These are phyloP conservation scores for Candolleomyces aberdarensis DNA, from an alignment of 768 basidiomycete genomes.

Conservation along the genomic window DNA sequence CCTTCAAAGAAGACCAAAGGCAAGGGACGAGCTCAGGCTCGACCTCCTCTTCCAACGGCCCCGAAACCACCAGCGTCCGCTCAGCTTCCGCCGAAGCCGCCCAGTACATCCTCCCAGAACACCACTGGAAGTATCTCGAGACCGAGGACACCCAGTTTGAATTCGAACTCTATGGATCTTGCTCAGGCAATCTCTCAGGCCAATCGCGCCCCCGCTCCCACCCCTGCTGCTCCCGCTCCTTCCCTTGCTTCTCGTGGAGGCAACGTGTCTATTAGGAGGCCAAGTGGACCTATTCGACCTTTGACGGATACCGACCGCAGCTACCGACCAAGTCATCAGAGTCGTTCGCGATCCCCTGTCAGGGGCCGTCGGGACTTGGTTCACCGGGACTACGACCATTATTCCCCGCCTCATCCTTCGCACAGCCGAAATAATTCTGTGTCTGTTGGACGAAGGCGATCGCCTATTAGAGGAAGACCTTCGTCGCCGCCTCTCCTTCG, in stretches of 20 bases:
- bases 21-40: background rate
- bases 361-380: background rate
- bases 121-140: background rate
- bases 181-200: background rate
- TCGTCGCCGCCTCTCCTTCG: background rate
- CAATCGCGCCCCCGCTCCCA: background rate
- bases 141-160: background rate
- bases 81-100: background rate
- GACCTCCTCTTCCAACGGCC: background rate
- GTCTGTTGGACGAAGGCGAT: background rate
- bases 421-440: background rate
- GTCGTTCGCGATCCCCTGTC: background rate
- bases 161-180: background rate
- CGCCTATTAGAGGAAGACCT: background rate
- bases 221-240: too few relatives aligned
- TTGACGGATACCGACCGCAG: background rate
- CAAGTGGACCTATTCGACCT: background rate
- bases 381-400: background rate
- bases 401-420: background rate
- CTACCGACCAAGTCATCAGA: background rate
- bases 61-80: background rate
- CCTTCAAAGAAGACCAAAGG: background rate
- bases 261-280: too few relatives aligned
- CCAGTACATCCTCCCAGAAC: background rate
- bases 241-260: too few relatives aligned